These are phyloP conservation scores for Salvia splendens DNA, from an alignment of 257 asterid species.

Conservation along the genomic window DNA sequence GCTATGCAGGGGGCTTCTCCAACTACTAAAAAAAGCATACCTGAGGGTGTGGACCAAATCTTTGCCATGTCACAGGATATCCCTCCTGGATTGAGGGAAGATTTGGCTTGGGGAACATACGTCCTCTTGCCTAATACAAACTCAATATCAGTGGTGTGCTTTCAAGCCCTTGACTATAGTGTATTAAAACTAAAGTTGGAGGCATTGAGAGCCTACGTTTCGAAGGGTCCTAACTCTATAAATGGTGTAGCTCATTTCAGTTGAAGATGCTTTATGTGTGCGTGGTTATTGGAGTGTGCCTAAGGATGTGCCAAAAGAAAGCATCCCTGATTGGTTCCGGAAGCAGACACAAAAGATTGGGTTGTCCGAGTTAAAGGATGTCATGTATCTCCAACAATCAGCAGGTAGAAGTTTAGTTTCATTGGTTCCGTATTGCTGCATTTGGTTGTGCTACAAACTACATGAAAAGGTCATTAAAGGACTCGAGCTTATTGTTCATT, in stretches of 20 bases:
- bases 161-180: conserved; percentile 23
- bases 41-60: conserved; percentile 70
- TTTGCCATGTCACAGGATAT: conserved; percentile 62
- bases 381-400: conserved; percentile 62
- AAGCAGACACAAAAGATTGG: conserved; percentile 55
- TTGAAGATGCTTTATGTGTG: conserved; percentile 64
- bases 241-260: conserved; percentile 61
- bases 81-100: conserved; percentile 61
- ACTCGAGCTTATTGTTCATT: neutral
- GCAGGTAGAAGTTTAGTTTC: conserved; percentile 45
- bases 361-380: conserved; percentile 54
- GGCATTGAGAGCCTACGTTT: neutral
- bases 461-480: neutral
- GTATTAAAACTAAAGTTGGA: neutral
- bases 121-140: conserved; percentile 79
- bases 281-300: conserved; percentile 93
- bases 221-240: conserved; percentile 28
- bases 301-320: conserved; percentile 52
- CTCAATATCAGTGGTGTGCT: conserved; percentile 82
- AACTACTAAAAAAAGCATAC: conserved; percentile 53
- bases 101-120: conserved; percentile 96
- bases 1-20: conserved; percentile 69
- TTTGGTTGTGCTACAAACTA: conserved; percentile 15
- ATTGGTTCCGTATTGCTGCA: conserved; percentile 5
- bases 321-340: conserved; percentile 56